A percentile compares a stretch with the other conserved stretches of the same genome.
Conservation (phyloP, 2,329 filamentous ascomycete genomes). For the Apiospora rasikravindrae region DNA sequence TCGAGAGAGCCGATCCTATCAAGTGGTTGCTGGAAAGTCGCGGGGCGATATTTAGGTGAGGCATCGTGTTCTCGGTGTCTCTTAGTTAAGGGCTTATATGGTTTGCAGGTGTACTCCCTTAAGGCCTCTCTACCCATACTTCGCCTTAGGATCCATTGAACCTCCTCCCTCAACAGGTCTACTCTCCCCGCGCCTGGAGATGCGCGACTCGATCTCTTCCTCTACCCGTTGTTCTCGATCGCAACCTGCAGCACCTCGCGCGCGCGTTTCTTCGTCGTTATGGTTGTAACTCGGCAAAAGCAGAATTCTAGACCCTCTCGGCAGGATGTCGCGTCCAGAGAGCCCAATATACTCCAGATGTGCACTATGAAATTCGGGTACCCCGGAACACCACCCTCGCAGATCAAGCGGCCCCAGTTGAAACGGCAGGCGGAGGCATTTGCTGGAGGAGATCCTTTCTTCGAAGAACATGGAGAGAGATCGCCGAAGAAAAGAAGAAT, state of each 20-base stretch:
- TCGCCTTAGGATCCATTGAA: not conserved
- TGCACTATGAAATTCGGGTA: not conserved
- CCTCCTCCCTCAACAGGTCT: no score
- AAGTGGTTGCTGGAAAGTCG: not conserved
- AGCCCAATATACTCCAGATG: not conserved
- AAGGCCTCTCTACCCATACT: no score
- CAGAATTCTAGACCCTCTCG: not conserved
- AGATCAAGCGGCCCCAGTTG: not conserved
- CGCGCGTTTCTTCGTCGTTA: not conserved
- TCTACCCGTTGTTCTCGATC: not conserved
- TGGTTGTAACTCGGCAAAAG: not conserved
- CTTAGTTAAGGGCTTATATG: not conserved
- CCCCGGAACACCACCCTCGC: not conserved
- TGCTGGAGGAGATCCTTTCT: not conserved
- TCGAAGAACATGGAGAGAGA: not conserved
- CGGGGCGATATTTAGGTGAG: constrained; percentile 1
- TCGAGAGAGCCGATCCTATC: not conserved
- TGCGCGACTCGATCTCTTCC: not conserved
- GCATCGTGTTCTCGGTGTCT: not conserved
- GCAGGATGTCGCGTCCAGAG: not conserved
- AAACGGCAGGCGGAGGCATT: not conserved
- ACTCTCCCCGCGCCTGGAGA: not conserved
- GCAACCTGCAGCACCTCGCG: no score
- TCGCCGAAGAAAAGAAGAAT: not conserved
- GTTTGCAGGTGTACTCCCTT: no score